A percentile compares a stretch with the other conserved stretches of the same genome.
Evolutionary conservation across 257 asterid species (phyloP).

Genomic region (Nicotiana sylvestris): DNA sequence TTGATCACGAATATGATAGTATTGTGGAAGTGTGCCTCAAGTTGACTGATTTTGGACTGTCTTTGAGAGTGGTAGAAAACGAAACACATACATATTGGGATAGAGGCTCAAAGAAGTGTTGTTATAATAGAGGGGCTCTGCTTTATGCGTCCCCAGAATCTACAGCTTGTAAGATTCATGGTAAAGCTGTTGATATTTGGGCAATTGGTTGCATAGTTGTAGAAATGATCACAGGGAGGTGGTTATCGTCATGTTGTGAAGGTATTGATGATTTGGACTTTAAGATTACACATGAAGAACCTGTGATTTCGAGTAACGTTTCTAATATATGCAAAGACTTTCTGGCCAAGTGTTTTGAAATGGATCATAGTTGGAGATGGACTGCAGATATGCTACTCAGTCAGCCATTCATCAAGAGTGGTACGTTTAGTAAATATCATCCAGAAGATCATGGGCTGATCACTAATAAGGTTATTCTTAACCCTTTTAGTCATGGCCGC

Average conservation of each 20-base stretch:
- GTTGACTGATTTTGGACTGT: neutral
- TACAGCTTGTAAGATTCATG: neutral
- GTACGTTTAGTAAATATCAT: no score
- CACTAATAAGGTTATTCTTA: no score
- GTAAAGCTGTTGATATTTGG: constrained; percentile 4
- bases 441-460: no score
- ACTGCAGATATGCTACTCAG: neutral
- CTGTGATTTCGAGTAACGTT: neutral
- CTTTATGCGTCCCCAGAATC: constrained; percentile 12
- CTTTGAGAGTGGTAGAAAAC: neutral
- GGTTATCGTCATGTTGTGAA: neutral
- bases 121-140: neutral
- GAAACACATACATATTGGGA: neutral
- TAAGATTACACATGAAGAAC: neutral
- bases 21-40: neutral
- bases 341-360: neutral
- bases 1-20: no score
- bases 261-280: neutral
- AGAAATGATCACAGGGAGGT: neutral
- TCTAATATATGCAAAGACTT: neutral
- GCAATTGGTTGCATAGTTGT: neutral
- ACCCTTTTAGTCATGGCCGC: no score
- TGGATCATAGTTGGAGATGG: neutral
- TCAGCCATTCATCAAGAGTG: neutral
- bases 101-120: no score